Base-by-base conservation (phyloP, 108 stramenopile genomes). In the Nitzschia sp. region DNA sequence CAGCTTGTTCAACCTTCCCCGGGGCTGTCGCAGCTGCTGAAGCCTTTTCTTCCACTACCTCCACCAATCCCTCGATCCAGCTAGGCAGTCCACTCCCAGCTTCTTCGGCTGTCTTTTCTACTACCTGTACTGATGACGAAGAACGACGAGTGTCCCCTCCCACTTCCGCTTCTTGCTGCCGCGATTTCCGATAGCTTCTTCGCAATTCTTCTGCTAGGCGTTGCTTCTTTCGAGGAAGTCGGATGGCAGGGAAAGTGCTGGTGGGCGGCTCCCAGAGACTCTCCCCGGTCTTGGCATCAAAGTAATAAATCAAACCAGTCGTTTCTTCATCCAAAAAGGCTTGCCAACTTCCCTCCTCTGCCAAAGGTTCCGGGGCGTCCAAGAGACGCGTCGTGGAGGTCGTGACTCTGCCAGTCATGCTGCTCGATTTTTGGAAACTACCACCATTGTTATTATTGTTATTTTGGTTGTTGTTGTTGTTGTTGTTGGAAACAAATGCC, bases 261-360 rank as follows among this genome's bases (percentile, higher is more conserved):
- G 87, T 91, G 34, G 92, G 92, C 27, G 85, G 85, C 41, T 85
- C 85, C 92, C 92, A 93, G 15, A 63, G 53, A 48, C 71, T 73
- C 71, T 90, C 88, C 29, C 92, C 92, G n/a, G 92, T 90, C 6
- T 72, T 70, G 13, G 54, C 52, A 59, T 93, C 87, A 58, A 90
- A 93, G 64, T 88, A 93, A 55, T 93, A 93, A 1, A 89, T 66
- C 11, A 79, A 61, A 25, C 90, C 90, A 19, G 90, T 91, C 3
- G 71, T 83, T 41, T 86, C 84, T 45, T 86, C 83, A 61, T 91
- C 90, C 45, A 91, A 58, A 72, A 80, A 88, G 13, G 90, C 90
- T 19, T 83, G 60, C 90, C 90, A 91, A 36, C 81, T 79, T 0
- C 85, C 87, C 47, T 91, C 85, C 47, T 71, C 71, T 26, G 85